Base-by-base conservation (phyloP, 176 grass and related monocot species). In the Oryza meridionalis region DNA sequence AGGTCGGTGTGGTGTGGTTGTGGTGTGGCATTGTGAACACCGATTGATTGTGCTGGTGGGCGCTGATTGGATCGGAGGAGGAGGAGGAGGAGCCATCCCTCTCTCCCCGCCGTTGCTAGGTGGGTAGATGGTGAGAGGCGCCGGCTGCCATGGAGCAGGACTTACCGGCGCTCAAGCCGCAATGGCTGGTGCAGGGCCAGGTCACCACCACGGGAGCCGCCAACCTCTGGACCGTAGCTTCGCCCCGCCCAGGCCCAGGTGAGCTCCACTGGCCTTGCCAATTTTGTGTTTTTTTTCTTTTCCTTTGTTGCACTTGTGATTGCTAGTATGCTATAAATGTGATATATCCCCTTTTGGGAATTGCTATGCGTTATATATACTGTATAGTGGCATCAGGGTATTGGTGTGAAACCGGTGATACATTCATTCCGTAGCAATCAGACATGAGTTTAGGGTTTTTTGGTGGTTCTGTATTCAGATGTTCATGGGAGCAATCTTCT, bases 91-190 rank as follows among this genome's bases (percentile, higher is more conserved):
- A 53, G 32, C 65, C 70, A 40, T 55, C 70, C 76, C 73, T 86
- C 74, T 86, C 74, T 67, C 88, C 82, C 88, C 82, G 68, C 81
- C 70, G 53, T 43, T 76, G 26, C 17, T 15, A 43, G 33, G 81
- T 76, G 85, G 80, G 84, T 94, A 87, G 91, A 93, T 85, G 82
- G 51, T 94, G 90, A 90, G 70, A 71, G 78, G 88, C 75, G 77
- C 84, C 85, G 11, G 10, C 70, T 3, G 69, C 72, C 68, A 94
- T 94, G 93, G 93, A 90, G 75, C 84, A 77, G 84, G 81, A 78
- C 40, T 81, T 55, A 74, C 87, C 67, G 8, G 27, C 79, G 24
- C 88, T 92, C 8, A 87, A 92, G 88, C 93, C 93, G 9, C 77
- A 88, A 82, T 94, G 93, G 93, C 80, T 92, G 80, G 75, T 77